Evolutionary conservation across 768 basidiomycete species (phyloP).

Genomic region (Galerina marginata): DNA sequence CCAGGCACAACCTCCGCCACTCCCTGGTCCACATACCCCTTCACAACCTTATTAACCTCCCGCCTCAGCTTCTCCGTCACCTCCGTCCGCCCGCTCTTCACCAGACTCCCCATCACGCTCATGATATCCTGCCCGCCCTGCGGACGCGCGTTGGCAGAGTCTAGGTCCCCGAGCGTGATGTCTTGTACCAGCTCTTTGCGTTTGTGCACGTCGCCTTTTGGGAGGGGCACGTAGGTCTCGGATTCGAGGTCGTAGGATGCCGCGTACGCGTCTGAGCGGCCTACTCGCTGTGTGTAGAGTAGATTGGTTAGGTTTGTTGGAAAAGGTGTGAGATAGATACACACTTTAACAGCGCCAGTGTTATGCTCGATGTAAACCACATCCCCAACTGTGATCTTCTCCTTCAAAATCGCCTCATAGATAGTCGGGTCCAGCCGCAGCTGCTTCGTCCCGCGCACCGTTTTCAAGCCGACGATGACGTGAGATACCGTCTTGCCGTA

Average conservation of each 20-base stretch:
- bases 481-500: constrained; percentile 99
- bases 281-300: constrained; percentile 93
- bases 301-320: too few relatives aligned
- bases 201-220: constrained; percentile 97
- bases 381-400: constrained; percentile 95
- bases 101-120: constrained; percentile 93
- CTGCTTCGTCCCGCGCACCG: constrained; percentile 91
- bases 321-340: too few relatives aligned
- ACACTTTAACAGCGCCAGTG: constrained; percentile 92
- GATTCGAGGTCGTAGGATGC: constrained; percentile 98
- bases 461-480: constrained; percentile 95
- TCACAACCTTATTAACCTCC: constrained; percentile 97
- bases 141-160: constrained; percentile 95
- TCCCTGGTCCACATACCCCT: constrained; percentile 96
- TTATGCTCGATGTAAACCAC: constrained; percentile 95
- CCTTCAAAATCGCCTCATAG: constrained; percentile 97
- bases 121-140: constrained; percentile 98
- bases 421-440: constrained; percentile 92
- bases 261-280: constrained; percentile 96
- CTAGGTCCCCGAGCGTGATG: constrained; percentile 92
- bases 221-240: constrained; percentile 97
- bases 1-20: constrained; percentile 98
- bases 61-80: constrained; percentile 94
- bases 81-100: constrained; percentile 93
- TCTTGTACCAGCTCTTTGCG: constrained; percentile 95